Evolutionary conservation across 2,329 filamentous ascomycete species (phyloP).

Genomic region (Alternaria sp.): DNA sequence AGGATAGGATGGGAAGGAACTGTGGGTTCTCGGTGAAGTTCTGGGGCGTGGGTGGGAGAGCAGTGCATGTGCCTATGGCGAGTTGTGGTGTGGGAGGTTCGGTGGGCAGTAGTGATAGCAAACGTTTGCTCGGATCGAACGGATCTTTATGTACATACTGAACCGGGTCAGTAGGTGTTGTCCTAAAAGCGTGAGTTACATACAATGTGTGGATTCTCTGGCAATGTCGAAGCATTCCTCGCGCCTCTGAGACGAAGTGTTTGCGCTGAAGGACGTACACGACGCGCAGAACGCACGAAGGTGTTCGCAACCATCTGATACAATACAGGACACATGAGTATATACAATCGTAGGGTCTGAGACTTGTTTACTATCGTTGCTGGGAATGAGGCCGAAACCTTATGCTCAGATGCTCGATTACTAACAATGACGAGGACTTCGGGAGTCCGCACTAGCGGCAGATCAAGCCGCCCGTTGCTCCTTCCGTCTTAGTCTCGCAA

Average conservation of each 20-base stretch:
- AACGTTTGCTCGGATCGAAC: constrained; percentile 50
- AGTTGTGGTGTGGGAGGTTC: constrained; percentile 62
- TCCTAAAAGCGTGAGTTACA: neutral
- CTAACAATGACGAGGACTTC: constrained; percentile 28
- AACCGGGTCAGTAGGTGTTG: constrained; percentile 4
- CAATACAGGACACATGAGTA: constrained; percentile 20
- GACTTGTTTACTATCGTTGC: constrained; percentile 6
- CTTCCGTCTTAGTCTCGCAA: neutral
- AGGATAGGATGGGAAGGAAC: constrained; percentile 66
- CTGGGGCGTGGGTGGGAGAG: constrained; percentile 65
- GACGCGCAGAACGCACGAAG: constrained; percentile 30
- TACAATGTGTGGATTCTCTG: constrained; percentile 56
- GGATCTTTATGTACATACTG: constrained; percentile 62
- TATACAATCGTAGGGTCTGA: neutral
- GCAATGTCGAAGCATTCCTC: constrained; percentile 51
- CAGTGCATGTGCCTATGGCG: constrained; percentile 63
- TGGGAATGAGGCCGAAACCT: constrained; percentile 5
- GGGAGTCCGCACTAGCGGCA: constrained; percentile 18
- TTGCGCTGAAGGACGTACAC: constrained; percentile 17
- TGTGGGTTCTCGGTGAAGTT: constrained; percentile 65
- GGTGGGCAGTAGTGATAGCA: constrained; percentile 66
- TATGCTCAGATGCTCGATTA: constrained; percentile 6
- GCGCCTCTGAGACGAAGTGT: constrained; percentile 34
- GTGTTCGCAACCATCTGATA: constrained; percentile 34
- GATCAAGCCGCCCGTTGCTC: constrained; percentile 9